These are phyloP conservation scores for Pseudogymnoascus sp. DNA, from an alignment of 2,329 filamentous ascomycete genomes.

Conservation along the genomic window DNA sequence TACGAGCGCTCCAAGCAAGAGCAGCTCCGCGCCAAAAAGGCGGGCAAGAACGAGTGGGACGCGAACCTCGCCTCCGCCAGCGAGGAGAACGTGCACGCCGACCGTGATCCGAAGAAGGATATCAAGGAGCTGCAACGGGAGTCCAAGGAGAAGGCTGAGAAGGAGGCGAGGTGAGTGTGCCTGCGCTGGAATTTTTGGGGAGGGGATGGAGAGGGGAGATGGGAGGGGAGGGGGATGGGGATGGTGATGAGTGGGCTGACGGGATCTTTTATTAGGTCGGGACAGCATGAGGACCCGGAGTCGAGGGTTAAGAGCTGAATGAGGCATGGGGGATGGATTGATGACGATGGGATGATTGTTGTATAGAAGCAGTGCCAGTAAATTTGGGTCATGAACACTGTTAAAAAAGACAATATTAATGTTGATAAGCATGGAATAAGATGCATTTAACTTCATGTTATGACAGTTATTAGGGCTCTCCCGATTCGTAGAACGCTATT, in stretches of 20 bases:
- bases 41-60: conserved; percentile 67
- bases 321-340: background rate
- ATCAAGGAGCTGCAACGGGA: conserved; percentile 47
- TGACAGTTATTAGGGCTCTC: background rate
- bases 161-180: conserved; percentile 38
- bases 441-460: background rate
- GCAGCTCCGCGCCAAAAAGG: conserved; percentile 56
- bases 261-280: background rate
- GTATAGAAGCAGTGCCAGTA: no score
- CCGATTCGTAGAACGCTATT: background rate
- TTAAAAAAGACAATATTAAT: background rate
- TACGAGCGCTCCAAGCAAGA: conserved; percentile 54
- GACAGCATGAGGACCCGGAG: background rate
- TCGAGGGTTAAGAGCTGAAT: background rate
- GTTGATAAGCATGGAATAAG: background rate
- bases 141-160: conserved; percentile 32
- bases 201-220: background rate
- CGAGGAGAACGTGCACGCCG: conserved; percentile 56
- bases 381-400: background rate
- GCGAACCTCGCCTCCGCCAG: conserved; percentile 68
- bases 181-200: background rate
- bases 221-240: background rate
- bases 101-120: conserved; percentile 17
- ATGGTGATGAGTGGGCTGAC: background rate
- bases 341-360: background rate